phyloP scores from a whole-genome alignment of 2,329 filamentous ascomycete species.

The Sphaceloma murrayae region DNA sequence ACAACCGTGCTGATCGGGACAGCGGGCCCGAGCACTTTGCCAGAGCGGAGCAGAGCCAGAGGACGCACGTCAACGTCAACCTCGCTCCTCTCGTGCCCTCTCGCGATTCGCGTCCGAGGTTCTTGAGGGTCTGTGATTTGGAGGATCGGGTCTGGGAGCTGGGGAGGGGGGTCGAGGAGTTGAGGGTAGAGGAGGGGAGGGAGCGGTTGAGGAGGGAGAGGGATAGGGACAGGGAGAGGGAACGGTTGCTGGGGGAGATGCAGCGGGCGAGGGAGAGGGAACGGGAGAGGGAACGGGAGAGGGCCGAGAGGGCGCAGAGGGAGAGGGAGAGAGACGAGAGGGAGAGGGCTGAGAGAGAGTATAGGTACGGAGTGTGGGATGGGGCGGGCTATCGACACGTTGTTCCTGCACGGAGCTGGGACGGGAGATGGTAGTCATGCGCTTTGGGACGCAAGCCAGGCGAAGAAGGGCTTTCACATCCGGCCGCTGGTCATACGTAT shows the following conservation, averaged over 20 bases:
- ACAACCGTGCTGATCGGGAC: no score
- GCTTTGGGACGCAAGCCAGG: not conserved
- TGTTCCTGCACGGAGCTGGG: not conserved
- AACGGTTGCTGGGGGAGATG: not conserved
- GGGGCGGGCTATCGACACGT: constrained; percentile 6
- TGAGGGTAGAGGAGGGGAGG: not conserved
- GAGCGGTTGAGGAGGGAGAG: not conserved
- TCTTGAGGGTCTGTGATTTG: not conserved
- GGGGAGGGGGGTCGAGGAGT: not conserved
- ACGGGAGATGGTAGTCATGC: not conserved
- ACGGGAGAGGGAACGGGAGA: not conserved
- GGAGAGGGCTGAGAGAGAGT: not conserved
- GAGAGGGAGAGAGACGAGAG: constrained; percentile 1
- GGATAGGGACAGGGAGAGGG: not conserved
- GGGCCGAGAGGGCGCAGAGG: not conserved
- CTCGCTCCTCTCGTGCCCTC: not conserved
- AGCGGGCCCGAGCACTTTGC: not conserved
- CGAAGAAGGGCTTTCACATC: no score
- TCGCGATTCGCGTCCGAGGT: not conserved
- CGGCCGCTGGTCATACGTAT: no score
- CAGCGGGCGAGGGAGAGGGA: not conserved
- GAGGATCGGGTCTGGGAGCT: not conserved
- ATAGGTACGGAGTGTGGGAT: no score
- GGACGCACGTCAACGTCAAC: not conserved
- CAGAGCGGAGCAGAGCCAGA: not conserved